phyloP scores from a whole-genome alignment of 2,329 filamentous ascomycete genomes.

The Penicillium sp. region DNA sequence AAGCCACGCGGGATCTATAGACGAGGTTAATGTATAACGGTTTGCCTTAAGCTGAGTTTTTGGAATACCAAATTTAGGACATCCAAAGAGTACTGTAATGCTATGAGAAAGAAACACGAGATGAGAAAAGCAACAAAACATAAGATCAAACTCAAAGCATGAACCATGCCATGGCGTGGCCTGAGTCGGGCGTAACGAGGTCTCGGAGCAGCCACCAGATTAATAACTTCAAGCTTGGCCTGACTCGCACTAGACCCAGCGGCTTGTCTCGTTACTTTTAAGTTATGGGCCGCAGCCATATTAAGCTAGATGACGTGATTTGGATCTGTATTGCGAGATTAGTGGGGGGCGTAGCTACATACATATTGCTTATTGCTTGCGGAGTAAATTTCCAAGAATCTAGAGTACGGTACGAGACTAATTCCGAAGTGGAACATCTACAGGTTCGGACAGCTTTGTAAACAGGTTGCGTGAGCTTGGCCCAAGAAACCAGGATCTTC shows the following conservation, averaged over 20 bases:
- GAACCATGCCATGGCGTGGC: neutral
- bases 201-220: neutral
- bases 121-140: neutral
- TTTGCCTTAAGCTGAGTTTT: neutral
- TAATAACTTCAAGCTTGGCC: neutral
- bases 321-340: slow-evolving; percentile 30
- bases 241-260: neutral
- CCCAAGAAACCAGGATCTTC: neutral
- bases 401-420: neutral
- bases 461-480: neutral
- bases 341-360: neutral
- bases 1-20: neutral
- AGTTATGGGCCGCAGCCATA: slow-evolving; percentile 13
- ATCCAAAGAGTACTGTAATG: neutral
- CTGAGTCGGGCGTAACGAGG: neutral
- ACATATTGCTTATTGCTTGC: neutral
- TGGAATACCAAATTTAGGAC: neutral
- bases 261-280: slow-evolving; percentile 6
- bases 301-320: slow-evolving; percentile 38
- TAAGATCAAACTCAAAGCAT: neutral
- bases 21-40: neutral
- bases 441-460: too few species aligned
- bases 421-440: too few species aligned
- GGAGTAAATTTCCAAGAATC: neutral
- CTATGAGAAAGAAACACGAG: neutral